Evolutionary conservation across 371 early-diverging fungal genomes (phyloP), one percentile per base, ranked within the genome.

Genomic region (Mucor lusitanicus): DNA sequence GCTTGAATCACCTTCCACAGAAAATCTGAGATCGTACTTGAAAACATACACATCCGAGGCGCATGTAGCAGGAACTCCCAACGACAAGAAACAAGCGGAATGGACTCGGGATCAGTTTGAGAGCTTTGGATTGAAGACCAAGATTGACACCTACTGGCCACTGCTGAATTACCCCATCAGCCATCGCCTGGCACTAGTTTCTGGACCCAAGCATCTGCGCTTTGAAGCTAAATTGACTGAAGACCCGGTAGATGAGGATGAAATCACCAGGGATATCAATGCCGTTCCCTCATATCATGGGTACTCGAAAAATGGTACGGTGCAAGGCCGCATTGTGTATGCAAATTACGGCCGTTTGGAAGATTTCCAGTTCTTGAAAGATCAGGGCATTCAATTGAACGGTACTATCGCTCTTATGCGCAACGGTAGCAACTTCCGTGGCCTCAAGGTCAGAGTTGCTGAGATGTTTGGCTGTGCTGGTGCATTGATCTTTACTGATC

Each of bases 401-500:
- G 89, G 84, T 23, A 83, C 78, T 15, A 82, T 91, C 61, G 90
- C 86, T 23, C 77, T 91, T 30, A 77, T 89, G 23, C 82, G 89
- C 35, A 89, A 90, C 44, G 91, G 91, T 56, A 76, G 75, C 7
- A 63, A 80, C 3, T 86, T 88, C 67, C 84, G 91, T 54, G 88
- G 89, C 15, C 59, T 90, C 21, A 90, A 91, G 61, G 85, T 91
- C 6, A 78, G 81, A 28, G 89, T 81, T 33, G 91, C 91, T 6
- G 85, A 88, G 64, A 61, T 71, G 0, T 79, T 72, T 59, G 91
- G 91, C 0, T 85, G 86, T 50, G 73, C 70, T 1, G 91, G 89
- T 48, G 85, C 84, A 35, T 68, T 91, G 19, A 78, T 91, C 56
- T 88, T 85, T 67, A 85, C 86, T 13, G 89, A 89, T 54, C 89